Base-by-base conservation (phyloP, 768 basidiomycete genomes). In the Basidioascus undulatus region DNA sequence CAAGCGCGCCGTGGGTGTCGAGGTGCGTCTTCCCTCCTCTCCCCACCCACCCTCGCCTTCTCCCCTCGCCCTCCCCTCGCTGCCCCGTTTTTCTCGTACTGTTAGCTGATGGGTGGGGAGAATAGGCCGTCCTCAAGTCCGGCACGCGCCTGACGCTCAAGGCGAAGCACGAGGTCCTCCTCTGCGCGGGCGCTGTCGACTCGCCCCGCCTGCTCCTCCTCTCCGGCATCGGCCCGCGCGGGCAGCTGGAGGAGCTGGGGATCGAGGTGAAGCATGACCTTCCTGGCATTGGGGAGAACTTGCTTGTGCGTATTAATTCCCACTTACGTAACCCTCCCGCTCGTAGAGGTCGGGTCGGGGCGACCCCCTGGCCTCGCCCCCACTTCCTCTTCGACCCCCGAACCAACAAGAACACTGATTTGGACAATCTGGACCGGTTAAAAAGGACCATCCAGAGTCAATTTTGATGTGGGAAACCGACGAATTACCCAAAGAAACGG, bases 211-310 rank as follows among this genome's bases (percentile, higher is more conserved):
- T 67, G 7, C 54, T 65, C 53, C 55, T 63, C 47, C 52, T 65
- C 12, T 61, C 60, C n/a, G 67, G 68, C 15, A 54, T 70, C 35
- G 68, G 67, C 19, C 65, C 66, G 4, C 45, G 49, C 10, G 55
- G 56, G 7, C 52, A 61, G 27, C 50, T 68, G 6, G 44, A 54
- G 18, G 44, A 43, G 18, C 49, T 59, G 24, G 54, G 49, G 15
- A 52, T 61, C 38, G 30, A 39, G 19, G 43, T 39, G 25, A 44
- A 42, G 31, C 26, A 56, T n/a, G 57, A 59, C 35, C 50, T 59
- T 5, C 56, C 57, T 7, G 52, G 50, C 26, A 57, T 61, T 27
- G 59, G 59, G 11, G 52, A 55, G 44, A 58, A 59, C 43, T 40
- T 61, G 18, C 32, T 40, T 0, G 32, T 19, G 18, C 16, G n/a